These are phyloP conservation scores for Paecilomyces fulvus DNA, from an alignment of 2,329 filamentous ascomycete species.

Conservation along the genomic window DNA sequence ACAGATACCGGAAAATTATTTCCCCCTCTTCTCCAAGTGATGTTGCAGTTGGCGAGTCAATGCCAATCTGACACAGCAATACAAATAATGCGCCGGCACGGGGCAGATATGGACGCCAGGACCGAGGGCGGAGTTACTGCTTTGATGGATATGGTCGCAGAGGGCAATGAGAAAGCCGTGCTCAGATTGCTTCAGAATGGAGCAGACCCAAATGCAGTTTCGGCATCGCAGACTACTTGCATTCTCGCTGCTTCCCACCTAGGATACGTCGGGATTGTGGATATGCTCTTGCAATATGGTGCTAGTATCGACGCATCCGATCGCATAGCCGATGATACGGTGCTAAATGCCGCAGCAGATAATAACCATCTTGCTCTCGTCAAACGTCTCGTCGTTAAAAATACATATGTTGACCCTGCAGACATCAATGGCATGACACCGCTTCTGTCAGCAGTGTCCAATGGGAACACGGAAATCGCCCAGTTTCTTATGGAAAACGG, in stretches of 20 bases:
- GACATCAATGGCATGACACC: constrained; percentile 2
- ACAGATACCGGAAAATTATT: constrained; percentile 4
- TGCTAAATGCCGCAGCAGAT: constrained; percentile 3
- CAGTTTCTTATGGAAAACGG: constrained; percentile 12
- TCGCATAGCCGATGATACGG: constrained; percentile 1
- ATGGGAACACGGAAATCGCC: constrained; percentile 4
- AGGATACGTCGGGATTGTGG: constrained; percentile 5
- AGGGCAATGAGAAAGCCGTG: constrained; percentile 3
- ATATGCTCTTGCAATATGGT: constrained; percentile 4
- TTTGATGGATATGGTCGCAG: constrained; percentile 5
- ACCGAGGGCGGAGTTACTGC: constrained; percentile 6
- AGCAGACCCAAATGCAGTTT: constrained; percentile 10
- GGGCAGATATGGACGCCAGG: constrained; percentile 11
- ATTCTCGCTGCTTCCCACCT: constrained; percentile 7
- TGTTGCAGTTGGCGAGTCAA: constrained; percentile 8
- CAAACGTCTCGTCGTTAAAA: not conserved
- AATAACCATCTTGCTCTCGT: constrained; percentile 1
- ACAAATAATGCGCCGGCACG: constrained; percentile 8
- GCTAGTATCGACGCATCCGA: constrained; percentile 1
- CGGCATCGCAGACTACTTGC: constrained; percentile 2
- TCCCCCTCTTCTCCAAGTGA: constrained; percentile 4
- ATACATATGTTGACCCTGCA: constrained; percentile 1
- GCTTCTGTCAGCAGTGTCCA: constrained; percentile 2
- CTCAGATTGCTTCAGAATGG: constrained; percentile 10
- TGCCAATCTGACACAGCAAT: constrained; percentile 7